Evolutionary conservation across 2,329 filamentous ascomycete species (phyloP).

Genomic region (Lanzia echinophila): DNA sequence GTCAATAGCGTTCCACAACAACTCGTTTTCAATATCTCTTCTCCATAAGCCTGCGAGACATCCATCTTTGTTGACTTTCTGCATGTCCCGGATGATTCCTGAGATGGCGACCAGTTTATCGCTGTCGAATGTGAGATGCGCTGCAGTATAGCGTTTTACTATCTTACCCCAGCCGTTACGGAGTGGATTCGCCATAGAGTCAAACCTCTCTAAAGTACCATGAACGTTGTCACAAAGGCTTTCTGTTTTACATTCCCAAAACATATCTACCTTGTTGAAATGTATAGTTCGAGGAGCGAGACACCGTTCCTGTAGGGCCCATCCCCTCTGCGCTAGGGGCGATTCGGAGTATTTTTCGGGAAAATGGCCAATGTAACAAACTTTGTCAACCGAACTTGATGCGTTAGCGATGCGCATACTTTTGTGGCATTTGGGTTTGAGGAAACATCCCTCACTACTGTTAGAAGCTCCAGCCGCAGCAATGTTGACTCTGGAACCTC

Average conservation of each 20-base stretch:
- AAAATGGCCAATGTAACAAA: neutral
- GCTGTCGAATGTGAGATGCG: neutral
- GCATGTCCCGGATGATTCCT: conserved; percentile 27
- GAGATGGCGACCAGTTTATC: conserved; percentile 34
- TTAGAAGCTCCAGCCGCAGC: neutral
- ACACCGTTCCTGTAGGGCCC: neutral
- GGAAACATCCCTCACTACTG: neutral
- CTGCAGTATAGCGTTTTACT: neutral
- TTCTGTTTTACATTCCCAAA: neutral
- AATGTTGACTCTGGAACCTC: neutral
- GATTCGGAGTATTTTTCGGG: neutral
- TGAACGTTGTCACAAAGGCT: no score
- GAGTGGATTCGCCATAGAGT: neutral
- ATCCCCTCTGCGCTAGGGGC: neutral
- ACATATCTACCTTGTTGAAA: neutral
- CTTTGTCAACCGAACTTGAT: neutral
- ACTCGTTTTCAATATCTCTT: neutral
- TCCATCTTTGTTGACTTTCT: neutral
- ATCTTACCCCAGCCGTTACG: neutral
- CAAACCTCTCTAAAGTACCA: no score
- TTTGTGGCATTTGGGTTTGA: neutral
- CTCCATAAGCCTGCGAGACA: neutral
- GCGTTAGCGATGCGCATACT: neutral
- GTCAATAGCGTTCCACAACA: rapidly evolving
- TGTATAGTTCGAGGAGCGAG: neutral